phyloP scores from a whole-genome alignment of 177 flowering plant genomes.

The Vitis hybrid region DNA sequence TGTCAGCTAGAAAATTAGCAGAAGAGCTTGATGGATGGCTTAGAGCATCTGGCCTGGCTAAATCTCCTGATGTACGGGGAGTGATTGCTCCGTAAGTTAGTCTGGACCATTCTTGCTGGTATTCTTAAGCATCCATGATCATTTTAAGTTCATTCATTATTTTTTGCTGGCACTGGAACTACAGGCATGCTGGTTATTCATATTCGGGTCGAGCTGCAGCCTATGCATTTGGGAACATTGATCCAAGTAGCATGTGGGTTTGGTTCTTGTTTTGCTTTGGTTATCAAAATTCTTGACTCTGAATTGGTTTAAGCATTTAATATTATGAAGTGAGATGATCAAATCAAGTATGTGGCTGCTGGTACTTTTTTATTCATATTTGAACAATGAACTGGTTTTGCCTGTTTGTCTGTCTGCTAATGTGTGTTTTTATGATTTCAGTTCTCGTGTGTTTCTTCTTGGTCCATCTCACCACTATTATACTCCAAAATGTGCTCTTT shows the following conservation, averaged over 20 bases:
- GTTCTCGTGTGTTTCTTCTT: conserved; percentile 87
- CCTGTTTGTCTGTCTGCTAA: conserved; percentile 18
- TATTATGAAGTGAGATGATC: not conserved
- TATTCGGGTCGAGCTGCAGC: conserved; percentile 98
- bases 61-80: conserved; percentile 85
- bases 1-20: conserved; percentile 60
- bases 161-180: conserved; percentile 14
- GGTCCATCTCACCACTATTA: conserved; percentile 98
- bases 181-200: conserved; percentile 98
- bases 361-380: too few relatives aligned
- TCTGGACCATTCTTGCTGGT: conserved; percentile 1
- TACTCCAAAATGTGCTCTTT: conserved; percentile 95
- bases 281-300: not conserved
- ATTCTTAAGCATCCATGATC: not conserved
- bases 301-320: not conserved
- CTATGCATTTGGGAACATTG: conserved; percentile 89
- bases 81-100: conserved; percentile 94
- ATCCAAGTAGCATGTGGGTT: conserved; percentile 79
- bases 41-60: conserved; percentile 52
- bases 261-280: not conserved
- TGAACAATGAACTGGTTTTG: not conserved
- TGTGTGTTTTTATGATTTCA: conserved; percentile 34
- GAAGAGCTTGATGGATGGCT: conserved; percentile 94
- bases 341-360: not conserved
- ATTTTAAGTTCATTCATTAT: not conserved